A percentile compares a stretch with the other conserved stretches of the same genome.
Evolutionary conservation across 164 flowering plant species (phyloP).

Genomic region (Stephania cephalantha): DNA sequence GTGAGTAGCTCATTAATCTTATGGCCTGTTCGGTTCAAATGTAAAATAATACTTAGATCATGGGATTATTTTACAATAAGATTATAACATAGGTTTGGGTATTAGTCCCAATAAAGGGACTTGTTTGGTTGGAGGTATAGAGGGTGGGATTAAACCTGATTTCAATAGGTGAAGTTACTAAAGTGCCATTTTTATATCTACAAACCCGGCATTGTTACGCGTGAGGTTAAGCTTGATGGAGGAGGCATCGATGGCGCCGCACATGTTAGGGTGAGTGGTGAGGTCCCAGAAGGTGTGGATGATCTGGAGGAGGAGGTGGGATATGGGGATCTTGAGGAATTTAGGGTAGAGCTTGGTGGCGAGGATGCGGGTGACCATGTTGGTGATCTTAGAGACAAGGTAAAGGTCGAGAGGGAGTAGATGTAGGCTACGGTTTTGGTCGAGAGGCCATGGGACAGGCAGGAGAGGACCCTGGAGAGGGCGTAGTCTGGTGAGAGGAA

Average conservation of each 20-base stretch:
- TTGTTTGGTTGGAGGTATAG: no score
- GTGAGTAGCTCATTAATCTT: no score
- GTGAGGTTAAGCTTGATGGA: constrained; percentile 47
- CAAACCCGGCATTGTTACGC: no score
- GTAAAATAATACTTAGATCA: no score
- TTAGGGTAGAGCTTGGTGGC: constrained; percentile 81
- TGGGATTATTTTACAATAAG: no score
- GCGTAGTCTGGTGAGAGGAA: constrained; percentile 85
- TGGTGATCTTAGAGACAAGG: constrained; percentile 77
- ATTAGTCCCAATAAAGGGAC: no score
- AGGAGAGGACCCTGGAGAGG: constrained; percentile 83
- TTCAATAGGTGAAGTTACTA: no score
- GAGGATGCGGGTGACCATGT: constrained; percentile 81
- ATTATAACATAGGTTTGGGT: no score
- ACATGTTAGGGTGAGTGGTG: constrained; percentile 66
- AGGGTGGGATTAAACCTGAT: no score
- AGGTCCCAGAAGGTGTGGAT: constrained; percentile 64
- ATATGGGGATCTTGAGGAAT: constrained; percentile 63
- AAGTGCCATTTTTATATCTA: no score
- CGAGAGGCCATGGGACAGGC: constrained; percentile 62
- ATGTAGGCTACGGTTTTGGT: constrained; percentile 51
- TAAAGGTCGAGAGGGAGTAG: constrained; percentile 70
- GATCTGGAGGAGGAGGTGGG: constrained; percentile 50
- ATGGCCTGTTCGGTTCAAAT: no score
- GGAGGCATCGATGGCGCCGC: constrained; percentile 75